Evolutionary conservation across 208 protist genomes (phyloP).

Genomic region (Wallacemonas sp.): DNA sequence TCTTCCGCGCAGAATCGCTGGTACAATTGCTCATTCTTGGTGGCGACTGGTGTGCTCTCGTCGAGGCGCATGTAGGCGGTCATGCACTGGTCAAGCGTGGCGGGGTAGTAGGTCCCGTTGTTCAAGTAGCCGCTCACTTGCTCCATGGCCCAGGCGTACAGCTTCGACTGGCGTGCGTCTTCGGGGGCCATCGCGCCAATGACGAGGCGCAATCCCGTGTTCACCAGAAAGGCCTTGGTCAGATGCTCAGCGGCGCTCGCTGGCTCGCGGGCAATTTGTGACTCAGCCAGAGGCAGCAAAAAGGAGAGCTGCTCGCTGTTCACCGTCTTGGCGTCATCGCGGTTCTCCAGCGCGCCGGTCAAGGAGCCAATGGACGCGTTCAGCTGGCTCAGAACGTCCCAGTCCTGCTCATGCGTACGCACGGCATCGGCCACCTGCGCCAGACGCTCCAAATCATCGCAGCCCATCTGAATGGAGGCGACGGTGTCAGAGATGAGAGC

Average conservation of each 20-base stretch:
- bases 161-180: slow-evolving; percentile 21
- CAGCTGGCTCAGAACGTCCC: slow-evolving; percentile 60
- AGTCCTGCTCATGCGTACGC: slow-evolving; percentile 43
- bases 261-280: slow-evolving; percentile 12
- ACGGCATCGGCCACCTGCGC: slow-evolving; percentile 36
- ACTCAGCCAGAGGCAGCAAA: slow-evolving; percentile 29
- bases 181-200: slow-evolving; percentile 7
- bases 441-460: slow-evolving; percentile 58
- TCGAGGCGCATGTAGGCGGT: slow-evolving; percentile 46
- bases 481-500: slow-evolving; percentile 76
- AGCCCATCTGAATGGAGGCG: slow-evolving; percentile 74
- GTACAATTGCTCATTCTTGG: slow-evolving; percentile 43
- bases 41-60: slow-evolving; percentile 12
- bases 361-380: slow-evolving; percentile 34
- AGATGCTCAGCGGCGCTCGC: slow-evolving; percentile 26
- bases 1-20: slow-evolving; percentile 49
- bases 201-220: slow-evolving; percentile 24
- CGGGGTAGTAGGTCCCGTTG: slow-evolving; percentile 30
- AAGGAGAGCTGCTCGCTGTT: slow-evolving; percentile 28
- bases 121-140: slow-evolving; percentile 55
- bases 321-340: slow-evolving; percentile 22
- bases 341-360: slow-evolving; percentile 42
- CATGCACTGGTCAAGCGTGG: slow-evolving; percentile 50
- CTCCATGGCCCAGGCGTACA: slow-evolving; percentile 63
- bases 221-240: slow-evolving; percentile 38